Evolutionary conservation across 2,329 filamentous ascomycete genomes (phyloP).

Genomic region (Penicillium sp.): DNA sequence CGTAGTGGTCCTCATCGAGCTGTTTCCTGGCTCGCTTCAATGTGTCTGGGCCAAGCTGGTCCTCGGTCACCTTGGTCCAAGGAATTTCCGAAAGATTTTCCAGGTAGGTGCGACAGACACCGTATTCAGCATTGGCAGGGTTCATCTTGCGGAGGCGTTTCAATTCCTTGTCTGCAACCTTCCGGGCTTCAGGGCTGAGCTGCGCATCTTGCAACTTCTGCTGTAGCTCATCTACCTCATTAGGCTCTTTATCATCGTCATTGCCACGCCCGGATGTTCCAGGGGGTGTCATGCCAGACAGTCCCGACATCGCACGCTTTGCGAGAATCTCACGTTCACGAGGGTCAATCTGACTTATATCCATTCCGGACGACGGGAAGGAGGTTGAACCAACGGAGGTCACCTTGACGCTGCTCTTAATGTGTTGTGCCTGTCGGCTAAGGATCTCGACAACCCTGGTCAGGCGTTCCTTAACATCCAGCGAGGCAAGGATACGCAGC

Average conservation of each 20-base stretch:
- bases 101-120: slow-evolving; percentile 88
- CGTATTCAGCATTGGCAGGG: slow-evolving; percentile 92
- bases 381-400: slow-evolving; percentile 72
- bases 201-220: slow-evolving; percentile 81
- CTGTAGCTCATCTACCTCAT: slow-evolving; percentile 88
- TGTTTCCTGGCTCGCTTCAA: slow-evolving; percentile 79
- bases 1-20: slow-evolving; percentile 94
- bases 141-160: slow-evolving; percentile 92
- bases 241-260: slow-evolving; percentile 75
- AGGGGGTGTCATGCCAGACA: slow-evolving; percentile 44
- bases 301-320: slow-evolving; percentile 45
- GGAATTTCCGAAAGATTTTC: slow-evolving; percentile 94
- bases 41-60: slow-evolving; percentile 80
- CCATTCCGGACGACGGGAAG: slow-evolving; percentile 62
- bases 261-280: slow-evolving; percentile 49
- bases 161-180: slow-evolving; percentile 87
- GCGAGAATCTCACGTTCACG: slow-evolving; percentile 48
- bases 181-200: slow-evolving; percentile 79
- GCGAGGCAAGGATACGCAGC: slow-evolving; percentile 77
- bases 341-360: slow-evolving; percentile 54
- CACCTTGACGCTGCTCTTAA: slow-evolving; percentile 86
- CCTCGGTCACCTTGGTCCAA: slow-evolving; percentile 82
- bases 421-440: slow-evolving; percentile 75
- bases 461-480: slow-evolving; percentile 76
- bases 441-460: slow-evolving; percentile 81